Evolutionary conservation across 108 stramenopile genomes (phyloP), one percentile per base, ranked within the genome.

Genomic region (Skeletonema costatum): DNA sequence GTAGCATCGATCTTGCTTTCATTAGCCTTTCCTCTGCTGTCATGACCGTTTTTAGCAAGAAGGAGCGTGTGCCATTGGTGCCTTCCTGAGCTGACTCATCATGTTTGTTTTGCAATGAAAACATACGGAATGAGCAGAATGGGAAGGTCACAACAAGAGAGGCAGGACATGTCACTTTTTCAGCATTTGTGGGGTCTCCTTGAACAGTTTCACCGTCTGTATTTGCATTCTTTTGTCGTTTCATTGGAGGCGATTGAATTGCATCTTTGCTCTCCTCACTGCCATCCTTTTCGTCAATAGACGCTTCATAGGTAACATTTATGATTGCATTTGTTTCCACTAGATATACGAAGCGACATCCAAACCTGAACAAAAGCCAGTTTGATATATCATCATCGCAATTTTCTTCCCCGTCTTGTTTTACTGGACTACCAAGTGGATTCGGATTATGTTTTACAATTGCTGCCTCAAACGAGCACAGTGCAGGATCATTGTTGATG

Each of bases 121-220:
- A 80, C 8, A 80, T 19, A 6, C 79, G 79, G 64, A 80, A 80
- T 14, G 73, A 64, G 60, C 79, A 80, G 19, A 73, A 73, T 17
- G 61, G 46, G 29, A 80, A 80, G 32, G 72, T 58, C 58, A 80
- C 62, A 12, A 61, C 48, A 14, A 80, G 39, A 65, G 62, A 36
- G 1, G 73, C 50, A 31, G 79, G 79, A 4, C 31, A 19, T 30
- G 42, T 46, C 7, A 19, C 51, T 50, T 61, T 19, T 12, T 16
- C 21, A 42, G 4, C 61, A 33, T 12, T 50, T 21, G 2, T 32
- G 2, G 8, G 14, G 2, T 65, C 64, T 58, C 44, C 56, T 42
- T 42, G 30, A 31, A 11, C 38, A 32, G 71, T 60, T 70, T 80
- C 17, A 42, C 33, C 41, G 16, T 60, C n/a, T 64, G 62, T n/a